Evolutionary conservation across 1,284 basidiomycete genomes (phyloP), one percentile per base, ranked within the genome.

Genomic region (Malassezia equina): DNA sequence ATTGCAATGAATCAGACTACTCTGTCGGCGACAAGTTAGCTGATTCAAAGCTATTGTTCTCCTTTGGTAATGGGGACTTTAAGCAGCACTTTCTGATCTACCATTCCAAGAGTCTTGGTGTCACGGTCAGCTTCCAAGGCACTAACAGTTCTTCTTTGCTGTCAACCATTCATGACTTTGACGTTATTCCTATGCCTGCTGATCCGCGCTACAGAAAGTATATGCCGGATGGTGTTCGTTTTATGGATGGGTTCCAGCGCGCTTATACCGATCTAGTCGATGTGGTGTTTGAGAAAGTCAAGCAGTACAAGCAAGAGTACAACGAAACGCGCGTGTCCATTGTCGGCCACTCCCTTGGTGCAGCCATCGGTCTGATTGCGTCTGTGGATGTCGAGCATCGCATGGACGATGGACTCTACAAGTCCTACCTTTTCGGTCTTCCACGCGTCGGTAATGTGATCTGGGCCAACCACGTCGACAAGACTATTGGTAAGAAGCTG

Each of bases 341-440:
- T 11, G 51, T 62, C 2, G 66, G 68, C 13, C 68, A 69, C 55
- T 68, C 66, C 25, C 62, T 70, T 24, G 66, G 68, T 25, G 68
- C 65, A 17, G 39, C 64, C 7, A 62, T 70, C 34, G 57, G 60
- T 15, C 52, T 64, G 8, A 42, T 67, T 23, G 61, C 65, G 15
- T 58, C 64, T 7, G 60, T 62, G 11, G 65, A 65, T 41, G 51
- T 70, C 43, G 52, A 62, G 29, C 50, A 60, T 31, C 52, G 63
- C 43, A 51, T 66, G 21, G 47, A 53, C 0, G 47, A 47, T 17
- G 53, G 32, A 36, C 29, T 55, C 33, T 56, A 62, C 36, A 28
- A 28, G 4, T 49, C 58, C 27, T 56, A 64, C 45, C 58, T 63
- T 7, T 69, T 67, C 29, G 68, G 66, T 21, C 60, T 63, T 43